These are phyloP conservation scores for Marsdenia floribunda DNA, from an alignment of 257 asterid species.

Conservation along the genomic window DNA sequence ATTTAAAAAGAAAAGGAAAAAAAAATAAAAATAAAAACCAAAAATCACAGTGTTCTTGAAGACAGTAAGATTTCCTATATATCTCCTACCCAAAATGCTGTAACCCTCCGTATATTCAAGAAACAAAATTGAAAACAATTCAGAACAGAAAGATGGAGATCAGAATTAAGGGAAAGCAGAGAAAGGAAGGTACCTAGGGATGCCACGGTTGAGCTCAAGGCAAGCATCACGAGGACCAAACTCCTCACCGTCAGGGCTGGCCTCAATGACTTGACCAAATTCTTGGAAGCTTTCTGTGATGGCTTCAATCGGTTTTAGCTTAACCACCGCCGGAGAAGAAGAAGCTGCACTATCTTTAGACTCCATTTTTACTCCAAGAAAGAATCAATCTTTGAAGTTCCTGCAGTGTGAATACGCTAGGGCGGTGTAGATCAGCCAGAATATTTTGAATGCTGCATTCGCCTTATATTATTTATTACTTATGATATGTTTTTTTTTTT, in stretches of 20 bases:
- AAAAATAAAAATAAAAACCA: neutral
- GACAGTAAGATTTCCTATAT: neutral
- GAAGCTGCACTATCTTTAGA: conserved; percentile 8
- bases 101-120: neutral
- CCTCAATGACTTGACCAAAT: conserved; percentile 75
- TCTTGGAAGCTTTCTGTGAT: conserved; percentile 67
- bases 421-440: neutral
- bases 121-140: neutral
- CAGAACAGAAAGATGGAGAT: neutral
- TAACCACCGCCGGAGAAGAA: conserved; percentile 32
- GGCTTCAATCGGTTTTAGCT: conserved; percentile 64
- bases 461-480: no score
- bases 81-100: neutral
- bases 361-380: conserved; percentile 21
- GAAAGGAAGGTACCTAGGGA: conserved; percentile 46
- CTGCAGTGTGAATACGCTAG: neutral
- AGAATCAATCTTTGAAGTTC: neutral
- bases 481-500: no score
- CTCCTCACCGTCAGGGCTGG: conserved; percentile 61
- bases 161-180: neutral
- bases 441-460: neutral
- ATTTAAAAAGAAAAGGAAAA: neutral
- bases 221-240: conserved; percentile 83
- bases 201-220: conserved; percentile 72
- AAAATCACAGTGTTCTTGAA: neutral